Evolutionary conservation across 257 asterid genomes (phyloP).

Genomic region (Solanum boliviense): DNA sequence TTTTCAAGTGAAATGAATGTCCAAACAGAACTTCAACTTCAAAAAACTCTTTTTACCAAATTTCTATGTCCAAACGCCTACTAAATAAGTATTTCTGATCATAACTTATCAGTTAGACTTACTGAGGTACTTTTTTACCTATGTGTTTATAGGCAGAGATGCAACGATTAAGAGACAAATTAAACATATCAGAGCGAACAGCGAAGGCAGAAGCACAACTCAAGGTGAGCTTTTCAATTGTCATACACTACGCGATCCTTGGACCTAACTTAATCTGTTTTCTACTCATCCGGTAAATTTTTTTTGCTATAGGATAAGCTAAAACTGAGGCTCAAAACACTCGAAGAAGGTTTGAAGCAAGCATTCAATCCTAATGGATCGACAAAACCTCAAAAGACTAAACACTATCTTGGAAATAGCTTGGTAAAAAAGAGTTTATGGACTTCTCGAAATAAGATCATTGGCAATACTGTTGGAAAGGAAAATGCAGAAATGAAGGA

Average conservation of each 20-base stretch:
- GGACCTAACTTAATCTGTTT: neutral
- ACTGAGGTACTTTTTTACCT: neutral
- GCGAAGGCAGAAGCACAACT: conserved; percentile 75
- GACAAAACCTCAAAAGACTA: conserved; percentile 35
- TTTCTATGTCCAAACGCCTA: neutral
- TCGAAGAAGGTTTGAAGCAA: conserved; percentile 62
- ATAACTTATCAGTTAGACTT: neutral
- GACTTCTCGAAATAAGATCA: conserved; percentile 43
- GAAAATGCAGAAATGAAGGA: conserved; percentile 47
- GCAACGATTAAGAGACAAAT: conserved; percentile 63
- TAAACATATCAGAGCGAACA: conserved; percentile 62
- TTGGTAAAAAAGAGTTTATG: conserved; percentile 38
- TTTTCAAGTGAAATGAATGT: neutral
- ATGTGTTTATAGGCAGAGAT: conserved; percentile 17
- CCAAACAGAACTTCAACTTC: neutral
- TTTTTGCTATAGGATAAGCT: conserved; percentile 58
- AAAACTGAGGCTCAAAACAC: conserved; percentile 71
- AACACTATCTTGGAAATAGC: conserved; percentile 31
- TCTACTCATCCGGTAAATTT: neutral
- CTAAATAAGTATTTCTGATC: neutral
- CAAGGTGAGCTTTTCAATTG: conserved; percentile 36
- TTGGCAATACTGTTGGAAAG: conserved; percentile 32
- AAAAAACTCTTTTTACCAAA: neutral
- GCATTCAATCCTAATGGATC: conserved; percentile 26
- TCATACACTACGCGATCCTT: neutral